Evolutionary conservation across 1,284 basidiomycete species (phyloP).

Genomic region (Singerocomus inundabilis): DNA sequence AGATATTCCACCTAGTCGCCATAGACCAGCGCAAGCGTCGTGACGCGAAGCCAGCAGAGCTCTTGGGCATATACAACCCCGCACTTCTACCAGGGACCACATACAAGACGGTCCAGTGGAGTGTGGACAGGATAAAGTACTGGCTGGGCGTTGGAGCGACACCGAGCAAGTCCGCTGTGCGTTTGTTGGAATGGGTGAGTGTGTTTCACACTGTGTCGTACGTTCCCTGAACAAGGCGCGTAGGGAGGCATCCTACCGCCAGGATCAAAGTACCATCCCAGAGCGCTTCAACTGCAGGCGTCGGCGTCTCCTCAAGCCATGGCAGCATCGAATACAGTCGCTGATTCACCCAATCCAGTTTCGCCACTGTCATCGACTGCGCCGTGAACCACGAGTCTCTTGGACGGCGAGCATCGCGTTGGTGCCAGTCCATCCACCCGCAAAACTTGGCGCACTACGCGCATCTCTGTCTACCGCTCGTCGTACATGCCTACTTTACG

Average conservation of each 20-base stretch:
- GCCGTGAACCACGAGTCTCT: slow-evolving; percentile 7
- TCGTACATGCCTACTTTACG: slow-evolving; percentile 7
- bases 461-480: slow-evolving; percentile 4
- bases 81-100: slow-evolving; percentile 39
- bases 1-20: slow-evolving; percentile 87
- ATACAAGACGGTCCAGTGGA: slow-evolving; percentile 85
- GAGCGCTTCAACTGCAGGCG: slow-evolving; percentile 24
- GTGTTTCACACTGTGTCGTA: background rate
- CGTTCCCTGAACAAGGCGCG: slow-evolving; percentile 36
- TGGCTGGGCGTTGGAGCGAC: slow-evolving; percentile 87
- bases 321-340: background rate
- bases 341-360: background rate
- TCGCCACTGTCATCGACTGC: slow-evolving; percentile 4
- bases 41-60: slow-evolving; percentile 89
- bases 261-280: slow-evolving; percentile 51
- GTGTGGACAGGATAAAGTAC: slow-evolving; percentile 84
- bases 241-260: slow-evolving; percentile 47
- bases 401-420: background rate
- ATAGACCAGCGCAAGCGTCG: slow-evolving; percentile 74
- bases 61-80: slow-evolving; percentile 87
- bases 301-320: background rate
- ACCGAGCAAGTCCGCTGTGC: slow-evolving; percentile 78
- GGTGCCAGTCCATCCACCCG: background rate
- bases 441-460: slow-evolving; percentile 3
- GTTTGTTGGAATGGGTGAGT: slow-evolving; percentile 79